Percentiles rank a stretch among this genome's conserved stretches.
These are phyloP conservation scores for Candida pseudoglaebosa DNA, from an alignment of 805 yeast genomes.

Conservation along the genomic window DNA sequence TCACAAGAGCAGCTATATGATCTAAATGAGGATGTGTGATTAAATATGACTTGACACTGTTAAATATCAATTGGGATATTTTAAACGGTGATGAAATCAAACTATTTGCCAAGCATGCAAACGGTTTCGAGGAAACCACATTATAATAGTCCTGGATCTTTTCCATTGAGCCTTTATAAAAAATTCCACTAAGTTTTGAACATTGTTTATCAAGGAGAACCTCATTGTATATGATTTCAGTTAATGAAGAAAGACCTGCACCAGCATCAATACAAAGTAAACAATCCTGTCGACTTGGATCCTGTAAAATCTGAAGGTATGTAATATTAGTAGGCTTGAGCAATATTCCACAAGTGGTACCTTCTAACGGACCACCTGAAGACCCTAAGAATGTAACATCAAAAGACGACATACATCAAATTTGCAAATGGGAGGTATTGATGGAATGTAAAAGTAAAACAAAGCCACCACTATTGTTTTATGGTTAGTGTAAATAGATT, in stretches of 20 bases:
- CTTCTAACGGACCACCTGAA: slow-evolving; percentile 82
- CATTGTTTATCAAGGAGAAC: slow-evolving; percentile 4
- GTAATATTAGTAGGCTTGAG: slow-evolving; percentile 50
- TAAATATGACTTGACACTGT: slow-evolving; percentile 40
- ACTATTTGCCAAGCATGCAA: slow-evolving; percentile 12
- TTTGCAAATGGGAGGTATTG: neutral
- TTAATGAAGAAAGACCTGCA: slow-evolving; percentile 56
- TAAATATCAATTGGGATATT: slow-evolving; percentile 18
- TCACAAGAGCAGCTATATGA: slow-evolving; percentile 63
- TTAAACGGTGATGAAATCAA: slow-evolving; percentile 21
- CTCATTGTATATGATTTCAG: slow-evolving; percentile 36
- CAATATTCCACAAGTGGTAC: slow-evolving; percentile 63
- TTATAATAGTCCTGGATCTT: slow-evolving; percentile 19
- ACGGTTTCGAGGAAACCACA: slow-evolving; percentile 22
- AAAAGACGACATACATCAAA: slow-evolving; percentile 24
- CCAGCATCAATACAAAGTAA: slow-evolving; percentile 78
- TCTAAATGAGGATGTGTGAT: slow-evolving; percentile 86
- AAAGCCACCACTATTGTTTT: too few species aligned
- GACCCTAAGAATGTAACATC: slow-evolving; percentile 71
- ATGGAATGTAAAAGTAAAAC: neutral
- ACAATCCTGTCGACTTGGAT: slow-evolving; percentile 20
- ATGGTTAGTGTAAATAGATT: too few species aligned
- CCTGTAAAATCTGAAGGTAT: slow-evolving; percentile 34
- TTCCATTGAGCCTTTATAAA: slow-evolving; percentile 28
- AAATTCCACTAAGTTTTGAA: slow-evolving; percentile 16